Evolutionary conservation across 768 basidiomycete species (phyloP).

Genomic region (Auricularia auricula-judae): DNA sequence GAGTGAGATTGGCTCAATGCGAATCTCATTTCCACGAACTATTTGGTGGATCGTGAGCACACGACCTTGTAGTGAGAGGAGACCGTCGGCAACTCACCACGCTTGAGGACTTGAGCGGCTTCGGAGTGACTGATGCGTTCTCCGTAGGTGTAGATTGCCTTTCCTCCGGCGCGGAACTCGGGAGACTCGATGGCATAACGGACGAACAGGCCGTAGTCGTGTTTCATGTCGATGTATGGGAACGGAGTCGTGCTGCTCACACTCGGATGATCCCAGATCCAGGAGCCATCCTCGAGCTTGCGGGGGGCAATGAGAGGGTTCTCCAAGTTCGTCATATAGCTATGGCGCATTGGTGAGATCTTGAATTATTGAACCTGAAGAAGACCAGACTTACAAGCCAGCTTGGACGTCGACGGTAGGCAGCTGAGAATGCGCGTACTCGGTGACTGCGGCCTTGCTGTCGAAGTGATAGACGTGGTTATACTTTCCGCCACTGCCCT

Average conservation of each 20-base stretch:
- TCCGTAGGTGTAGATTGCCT: neutral
- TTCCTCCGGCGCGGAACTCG: neutral
- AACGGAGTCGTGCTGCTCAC: neutral
- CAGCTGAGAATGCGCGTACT: neutral
- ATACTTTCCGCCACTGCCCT: neutral
- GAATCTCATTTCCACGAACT: neutral
- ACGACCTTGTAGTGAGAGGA: neutral
- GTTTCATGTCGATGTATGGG: neutral
- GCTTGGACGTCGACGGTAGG: constrained; percentile 16
- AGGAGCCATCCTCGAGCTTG: neutral
- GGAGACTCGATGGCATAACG: constrained; percentile 1
- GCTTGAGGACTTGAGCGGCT: neutral
- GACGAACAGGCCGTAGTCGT: constrained; percentile 3
- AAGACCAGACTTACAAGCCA: neutral
- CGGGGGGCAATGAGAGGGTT: neutral
- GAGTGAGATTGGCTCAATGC: neutral
- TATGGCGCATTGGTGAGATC: neutral
- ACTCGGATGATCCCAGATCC: neutral
- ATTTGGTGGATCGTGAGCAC: no score
- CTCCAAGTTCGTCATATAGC: neutral
- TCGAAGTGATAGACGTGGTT: neutral
- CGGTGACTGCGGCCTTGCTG: neutral
- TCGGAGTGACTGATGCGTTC: neutral
- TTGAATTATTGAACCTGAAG: neutral
- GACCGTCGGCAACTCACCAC: neutral